Percentiles rank a stretch among this genome's conserved stretches.
These are phyloP conservation scores for Pyronema domesticum DNA, from an alignment of 495 filamentous ascomycete genomes.

Conservation along the genomic window DNA sequence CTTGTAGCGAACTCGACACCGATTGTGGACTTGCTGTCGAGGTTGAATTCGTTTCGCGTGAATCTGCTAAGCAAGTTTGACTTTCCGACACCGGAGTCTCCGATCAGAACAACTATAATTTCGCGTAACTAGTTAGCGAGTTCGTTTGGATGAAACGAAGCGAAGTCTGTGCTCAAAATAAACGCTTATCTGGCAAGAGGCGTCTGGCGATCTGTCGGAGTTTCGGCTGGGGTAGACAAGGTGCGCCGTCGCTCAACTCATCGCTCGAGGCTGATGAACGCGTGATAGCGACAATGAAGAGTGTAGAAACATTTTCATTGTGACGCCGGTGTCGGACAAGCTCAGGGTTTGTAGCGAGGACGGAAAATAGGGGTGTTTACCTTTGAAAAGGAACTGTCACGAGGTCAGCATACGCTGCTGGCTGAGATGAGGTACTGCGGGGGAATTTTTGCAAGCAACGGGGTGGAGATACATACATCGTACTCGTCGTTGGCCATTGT, in stretches of 20 bases:
- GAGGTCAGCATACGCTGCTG: background rate
- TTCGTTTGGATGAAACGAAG: background rate
- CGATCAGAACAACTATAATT: constrained; percentile 78
- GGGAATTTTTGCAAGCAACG: background rate
- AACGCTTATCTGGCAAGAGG: background rate
- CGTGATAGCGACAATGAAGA: background rate
- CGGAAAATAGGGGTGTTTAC: constrained; percentile 34
- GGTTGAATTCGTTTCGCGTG: constrained; percentile 99
- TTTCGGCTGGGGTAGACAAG: background rate
- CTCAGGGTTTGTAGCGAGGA: constrained; percentile 18
- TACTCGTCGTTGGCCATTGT: constrained; percentile 99
- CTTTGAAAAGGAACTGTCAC: constrained; percentile 96
- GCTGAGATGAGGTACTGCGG: constrained; percentile 1
- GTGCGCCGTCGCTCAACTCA: background rate
- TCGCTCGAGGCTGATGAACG: background rate
- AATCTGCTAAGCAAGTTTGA: constrained; percentile 98
- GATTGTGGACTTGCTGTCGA: constrained; percentile 99
- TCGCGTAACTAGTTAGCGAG: background rate
- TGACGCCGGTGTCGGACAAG: constrained; percentile 14
- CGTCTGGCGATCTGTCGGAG: background rate
- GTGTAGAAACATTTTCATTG: background rate
- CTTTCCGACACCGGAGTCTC: constrained; percentile 98
- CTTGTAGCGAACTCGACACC: constrained; percentile 98
- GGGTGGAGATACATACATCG: constrained; percentile 53
- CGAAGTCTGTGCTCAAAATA: constrained; percentile 1